phyloP scores from a whole-genome alignment of 345 rosid species.

The Eucalyptus erythrocorys region DNA sequence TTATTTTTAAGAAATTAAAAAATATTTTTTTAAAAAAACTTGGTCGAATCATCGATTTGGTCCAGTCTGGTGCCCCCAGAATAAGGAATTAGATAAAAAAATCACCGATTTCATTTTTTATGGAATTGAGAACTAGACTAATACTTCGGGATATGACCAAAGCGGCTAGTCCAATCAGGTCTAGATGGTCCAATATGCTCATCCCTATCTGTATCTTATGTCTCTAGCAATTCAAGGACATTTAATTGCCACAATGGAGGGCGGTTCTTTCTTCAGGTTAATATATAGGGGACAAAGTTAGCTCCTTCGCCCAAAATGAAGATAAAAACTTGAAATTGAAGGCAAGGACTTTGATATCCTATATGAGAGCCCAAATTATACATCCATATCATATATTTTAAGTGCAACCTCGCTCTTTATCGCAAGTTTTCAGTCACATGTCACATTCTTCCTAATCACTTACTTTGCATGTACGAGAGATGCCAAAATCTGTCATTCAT shows the following conservation, averaged over 20 bases:
- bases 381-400: not conserved
- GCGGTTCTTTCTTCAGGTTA: not conserved
- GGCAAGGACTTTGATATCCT: not conserved
- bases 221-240: not conserved
- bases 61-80: rapidly evolving
- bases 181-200: too few species aligned
- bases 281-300: not conserved
- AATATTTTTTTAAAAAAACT: too few species aligned
- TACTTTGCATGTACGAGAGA: not conserved
- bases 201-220: not conserved
- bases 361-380: not conserved
- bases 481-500: not conserved
- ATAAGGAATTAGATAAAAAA: too few species aligned
- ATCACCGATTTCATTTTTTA: too few species aligned
- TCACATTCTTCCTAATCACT: not conserved
- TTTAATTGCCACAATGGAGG: not conserved
- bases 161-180: rapidly evolving
- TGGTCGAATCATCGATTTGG: rapidly evolving
- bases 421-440: not conserved
- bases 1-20: too few species aligned
- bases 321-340: not conserved
- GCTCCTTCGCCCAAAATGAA: not conserved
- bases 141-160: rapidly evolving
- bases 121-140: too few species aligned
- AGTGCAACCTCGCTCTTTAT: not conserved